Percentiles rank a stretch among this genome's conserved stretches.
Conservation (phyloP, 768 basidiomycete genomes). For the Serendipita sp. region DNA sequence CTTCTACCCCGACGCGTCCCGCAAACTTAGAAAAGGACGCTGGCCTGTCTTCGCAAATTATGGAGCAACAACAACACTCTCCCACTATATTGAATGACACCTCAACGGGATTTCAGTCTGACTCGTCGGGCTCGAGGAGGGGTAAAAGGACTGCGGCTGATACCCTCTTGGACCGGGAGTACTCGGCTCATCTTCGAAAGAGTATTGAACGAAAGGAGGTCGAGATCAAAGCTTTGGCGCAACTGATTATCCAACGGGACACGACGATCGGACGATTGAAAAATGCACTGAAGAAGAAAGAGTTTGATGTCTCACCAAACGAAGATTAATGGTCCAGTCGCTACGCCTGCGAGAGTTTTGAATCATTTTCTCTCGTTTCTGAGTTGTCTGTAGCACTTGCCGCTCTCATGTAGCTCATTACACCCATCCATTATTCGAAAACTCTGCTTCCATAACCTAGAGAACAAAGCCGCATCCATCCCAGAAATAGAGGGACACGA, state of each 20-base stretch:
- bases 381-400: too few species aligned
- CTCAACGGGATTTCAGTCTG: neutral
- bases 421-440: too few species aligned
- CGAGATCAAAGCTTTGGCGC: neutral
- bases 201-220: neutral
- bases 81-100: neutral
- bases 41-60: neutral
- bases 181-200: neutral
- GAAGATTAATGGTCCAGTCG: too few species aligned
- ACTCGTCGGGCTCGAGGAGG: too few species aligned
- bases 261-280: neutral
- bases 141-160: neutral
- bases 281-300: neutral
- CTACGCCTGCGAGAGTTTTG: too few species aligned
- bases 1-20: neutral
- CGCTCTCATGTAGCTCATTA: too few species aligned
- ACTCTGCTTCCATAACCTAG: too few species aligned
- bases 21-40: neutral
- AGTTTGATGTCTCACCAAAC: neutral
- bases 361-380: too few species aligned
- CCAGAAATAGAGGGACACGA: too few species aligned
- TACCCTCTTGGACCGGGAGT: neutral
- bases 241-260: neutral
- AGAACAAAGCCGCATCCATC: too few species aligned
- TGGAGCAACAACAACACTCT: neutral